Percentiles rank a stretch among this genome's conserved stretches.
Conservation (phyloP, 1,284 basidiomycete genomes). For the Hypsizygus ulmarius region DNA sequence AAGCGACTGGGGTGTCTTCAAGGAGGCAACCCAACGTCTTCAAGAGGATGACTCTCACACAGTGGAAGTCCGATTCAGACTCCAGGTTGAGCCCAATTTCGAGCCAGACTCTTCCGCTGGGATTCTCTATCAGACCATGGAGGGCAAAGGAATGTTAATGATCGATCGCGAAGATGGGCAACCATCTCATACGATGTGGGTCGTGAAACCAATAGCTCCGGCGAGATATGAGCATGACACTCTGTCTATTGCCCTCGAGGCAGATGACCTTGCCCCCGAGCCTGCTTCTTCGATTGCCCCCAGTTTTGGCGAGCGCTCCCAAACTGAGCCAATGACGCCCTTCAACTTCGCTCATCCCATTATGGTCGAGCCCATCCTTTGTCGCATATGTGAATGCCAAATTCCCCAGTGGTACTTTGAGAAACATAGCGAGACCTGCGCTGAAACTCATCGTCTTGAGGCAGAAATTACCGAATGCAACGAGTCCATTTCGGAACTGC, state of each 20-base stretch:
- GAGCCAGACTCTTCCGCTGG: constrained; percentile 52
- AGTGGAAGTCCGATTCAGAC: constrained; percentile 87
- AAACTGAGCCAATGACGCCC: constrained; percentile 51
- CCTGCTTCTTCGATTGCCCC: constrained; percentile 36
- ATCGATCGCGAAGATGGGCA: constrained; percentile 83
- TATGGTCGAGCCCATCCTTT: constrained; percentile 85
- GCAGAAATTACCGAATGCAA: constrained; percentile 94
- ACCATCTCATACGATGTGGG: constrained; percentile 99
- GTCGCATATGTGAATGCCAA: constrained; percentile 96
- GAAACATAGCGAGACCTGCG: constrained; percentile 99
- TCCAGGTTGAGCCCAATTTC: constrained; percentile 66
- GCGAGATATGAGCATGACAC: constrained; percentile 64
- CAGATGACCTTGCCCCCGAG: constrained; percentile 52
- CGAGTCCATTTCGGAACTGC: constrained; percentile 86
- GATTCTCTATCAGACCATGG: constrained; percentile 82
- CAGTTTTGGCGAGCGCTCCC: constrained; percentile 27
- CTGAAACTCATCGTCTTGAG: constrained; percentile 94
- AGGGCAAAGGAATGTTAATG: constrained; percentile 99
- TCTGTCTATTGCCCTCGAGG: constrained; percentile 54
- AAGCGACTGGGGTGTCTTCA: constrained; percentile 84
- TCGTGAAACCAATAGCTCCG: constrained; percentile 82
- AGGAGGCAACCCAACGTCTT: constrained; percentile 83
- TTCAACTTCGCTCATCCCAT: constrained; percentile 77
- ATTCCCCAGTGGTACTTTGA: constrained; percentile 99
- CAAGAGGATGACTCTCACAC: constrained; percentile 93